Conservation (phyloP, 768 basidiomycete genomes). For the Strobilomyces confusus region DNA sequence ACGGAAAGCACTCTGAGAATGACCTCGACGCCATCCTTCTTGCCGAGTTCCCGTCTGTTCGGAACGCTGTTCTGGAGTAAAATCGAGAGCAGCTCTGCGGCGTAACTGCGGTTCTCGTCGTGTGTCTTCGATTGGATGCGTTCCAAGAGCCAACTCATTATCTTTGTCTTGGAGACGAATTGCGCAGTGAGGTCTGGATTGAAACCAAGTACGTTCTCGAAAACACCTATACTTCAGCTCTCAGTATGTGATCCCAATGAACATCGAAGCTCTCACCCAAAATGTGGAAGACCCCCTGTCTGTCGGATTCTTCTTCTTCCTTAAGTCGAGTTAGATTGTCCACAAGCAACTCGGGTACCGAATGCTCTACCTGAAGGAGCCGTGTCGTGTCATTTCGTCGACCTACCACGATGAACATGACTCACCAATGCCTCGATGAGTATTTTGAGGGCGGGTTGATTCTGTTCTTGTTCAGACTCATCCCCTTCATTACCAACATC, state of each 20-base stretch:
- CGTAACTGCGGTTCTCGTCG: conserved; percentile 90
- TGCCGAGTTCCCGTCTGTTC: conserved; percentile 67
- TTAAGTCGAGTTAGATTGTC: conserved; percentile 87
- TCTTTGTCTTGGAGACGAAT: conserved; percentile 69
- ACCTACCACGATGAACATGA: conserved; percentile 13
- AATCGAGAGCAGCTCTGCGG: conserved; percentile 91
- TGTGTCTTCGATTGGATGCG: conserved; percentile 70
- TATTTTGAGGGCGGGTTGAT: conserved; percentile 66
- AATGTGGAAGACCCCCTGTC: conserved; percentile 90
- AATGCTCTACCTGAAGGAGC: conserved; percentile 64
- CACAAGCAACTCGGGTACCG: conserved; percentile 83
- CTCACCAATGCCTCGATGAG: conserved; percentile 75
- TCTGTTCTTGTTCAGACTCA: conserved; percentile 56
- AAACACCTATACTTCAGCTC: conserved; percentile 55
- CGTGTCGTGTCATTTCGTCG: conserved; percentile 4
- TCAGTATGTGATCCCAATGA: background rate
- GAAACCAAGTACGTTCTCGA: conserved; percentile 90
- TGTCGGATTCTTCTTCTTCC: conserved; percentile 86
- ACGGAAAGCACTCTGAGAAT: conserved; percentile 79
- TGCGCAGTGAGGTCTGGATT: conserved; percentile 69
- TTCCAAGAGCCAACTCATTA: conserved; percentile 75
- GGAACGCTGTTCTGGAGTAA: conserved; percentile 69
- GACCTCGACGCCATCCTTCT: conserved; percentile 74
- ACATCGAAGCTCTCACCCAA: conserved; percentile 49
- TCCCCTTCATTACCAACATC: conserved; percentile 81